Percentiles rank a stretch among this genome's conserved stretches.
Evolutionary conservation across 1,284 basidiomycete species (phyloP).

Genomic region (Melanopsichium pennsylvanicum): DNA sequence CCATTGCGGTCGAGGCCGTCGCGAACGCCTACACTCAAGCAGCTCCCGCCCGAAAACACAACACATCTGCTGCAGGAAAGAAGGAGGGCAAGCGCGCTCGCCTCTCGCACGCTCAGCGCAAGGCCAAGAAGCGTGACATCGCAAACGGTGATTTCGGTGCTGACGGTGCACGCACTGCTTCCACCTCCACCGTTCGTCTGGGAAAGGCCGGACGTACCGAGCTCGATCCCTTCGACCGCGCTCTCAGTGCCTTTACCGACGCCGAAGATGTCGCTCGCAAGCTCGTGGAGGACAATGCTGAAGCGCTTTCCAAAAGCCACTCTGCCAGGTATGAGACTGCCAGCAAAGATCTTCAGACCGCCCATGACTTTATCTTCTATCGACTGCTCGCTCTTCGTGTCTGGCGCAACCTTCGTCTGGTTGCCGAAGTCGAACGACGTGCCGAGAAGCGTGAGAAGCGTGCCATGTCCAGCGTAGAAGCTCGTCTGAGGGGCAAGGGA

Average conservation of each 20-base stretch:
- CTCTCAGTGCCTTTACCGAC: constrained; percentile 59
- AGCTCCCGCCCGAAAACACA: constrained; percentile 13
- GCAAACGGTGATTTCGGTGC: constrained; percentile 20
- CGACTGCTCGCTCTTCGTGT: constrained; percentile 58
- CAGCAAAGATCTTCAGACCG: constrained; percentile 59
- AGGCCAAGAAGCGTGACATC: constrained; percentile 56
- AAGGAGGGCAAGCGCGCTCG: constrained; percentile 40
- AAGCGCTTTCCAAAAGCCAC: constrained; percentile 62
- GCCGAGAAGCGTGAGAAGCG: constrained; percentile 57
- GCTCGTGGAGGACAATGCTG: constrained; percentile 62
- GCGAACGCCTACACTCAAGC: constrained; percentile 12
- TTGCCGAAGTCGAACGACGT: constrained; percentile 55
- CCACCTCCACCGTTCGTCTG: constrained; percentile 21
- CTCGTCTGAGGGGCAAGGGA: constrained; percentile 32
- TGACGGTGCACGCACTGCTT: constrained; percentile 23
- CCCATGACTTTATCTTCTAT: constrained; percentile 63
- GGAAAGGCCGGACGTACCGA: constrained; percentile 45
- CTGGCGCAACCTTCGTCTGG: constrained; percentile 55
- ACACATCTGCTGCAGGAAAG: not conserved
- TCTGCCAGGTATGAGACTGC: constrained; percentile 59
- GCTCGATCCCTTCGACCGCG: constrained; percentile 62
- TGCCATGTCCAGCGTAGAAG: constrained; percentile 40
- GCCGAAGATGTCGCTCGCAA: constrained; percentile 58
- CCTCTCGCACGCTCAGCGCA: constrained; percentile 60
- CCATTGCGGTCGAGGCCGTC: constrained; percentile 57